phyloP scores from a whole-genome alignment of 1,284 basidiomycete genomes.

The Fistulinella staudtii region DNA sequence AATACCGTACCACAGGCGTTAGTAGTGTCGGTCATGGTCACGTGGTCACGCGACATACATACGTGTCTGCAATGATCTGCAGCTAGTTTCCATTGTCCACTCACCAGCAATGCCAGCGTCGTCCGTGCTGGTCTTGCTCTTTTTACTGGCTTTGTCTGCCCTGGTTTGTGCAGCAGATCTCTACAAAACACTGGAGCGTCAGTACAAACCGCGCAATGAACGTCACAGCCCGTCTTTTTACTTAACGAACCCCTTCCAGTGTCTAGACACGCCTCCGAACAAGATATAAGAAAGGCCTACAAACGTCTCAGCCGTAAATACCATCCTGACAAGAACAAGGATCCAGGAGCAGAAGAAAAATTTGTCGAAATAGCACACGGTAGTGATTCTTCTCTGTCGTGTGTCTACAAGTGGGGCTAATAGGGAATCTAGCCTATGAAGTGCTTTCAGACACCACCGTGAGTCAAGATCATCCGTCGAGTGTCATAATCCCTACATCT shows the following conservation, averaged over 20 bases:
- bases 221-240: conserved; percentile 28
- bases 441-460: conserved; percentile 81
- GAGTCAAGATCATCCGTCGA: conserved; percentile 9
- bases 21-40: conserved; percentile 17
- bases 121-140: conserved; percentile 34
- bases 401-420: conserved; percentile 7
- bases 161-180: conserved; percentile 62
- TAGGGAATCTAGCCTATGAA: conserved; percentile 72
- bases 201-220: conserved; percentile 39
- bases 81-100: neutral
- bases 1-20: too few species aligned
- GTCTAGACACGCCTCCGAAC: conserved; percentile 73
- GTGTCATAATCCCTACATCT: neutral
- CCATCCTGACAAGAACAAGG: conserved; percentile 94
- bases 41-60: conserved; percentile 32
- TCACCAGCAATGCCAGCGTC: conserved; percentile 23
- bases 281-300: conserved; percentile 89
- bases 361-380: conserved; percentile 90
- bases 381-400: conserved; percentile 38
- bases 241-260: conserved; percentile 46
- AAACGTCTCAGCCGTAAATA: conserved; percentile 85
- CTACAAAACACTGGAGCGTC: conserved; percentile 74
- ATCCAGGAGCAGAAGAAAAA: conserved; percentile 73
- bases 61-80: conserved; percentile 24
- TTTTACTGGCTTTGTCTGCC: conserved; percentile 44